A percentile compares a stretch with the other conserved stretches of the same genome.
phyloP scores from a whole-genome alignment of 805 yeast species.

The Metschnikowia noctiluminum region DNA sequence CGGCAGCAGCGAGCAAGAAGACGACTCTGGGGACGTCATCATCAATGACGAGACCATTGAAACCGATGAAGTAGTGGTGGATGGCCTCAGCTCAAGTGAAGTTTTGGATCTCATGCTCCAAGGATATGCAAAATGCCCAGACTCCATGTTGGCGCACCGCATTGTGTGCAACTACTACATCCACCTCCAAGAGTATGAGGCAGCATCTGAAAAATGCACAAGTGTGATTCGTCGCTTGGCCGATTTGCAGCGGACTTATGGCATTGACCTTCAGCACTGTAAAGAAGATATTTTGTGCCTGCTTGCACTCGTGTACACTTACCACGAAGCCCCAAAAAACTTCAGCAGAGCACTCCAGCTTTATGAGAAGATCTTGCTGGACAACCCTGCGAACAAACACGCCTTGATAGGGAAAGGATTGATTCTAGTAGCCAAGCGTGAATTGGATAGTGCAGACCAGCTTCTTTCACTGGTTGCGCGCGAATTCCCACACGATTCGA shows the following conservation, averaged over 20 bases:
- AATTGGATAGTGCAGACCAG: conserved; percentile 50
- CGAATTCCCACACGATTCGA: conserved; percentile 48
- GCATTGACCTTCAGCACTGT: conserved; percentile 48
- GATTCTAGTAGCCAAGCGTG: conserved; percentile 64
- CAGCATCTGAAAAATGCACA: conserved; percentile 58
- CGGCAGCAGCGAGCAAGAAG: neutral
- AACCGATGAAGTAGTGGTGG: conserved; percentile 7
- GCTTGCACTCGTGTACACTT: conserved; percentile 74
- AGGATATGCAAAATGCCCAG: conserved; percentile 40
- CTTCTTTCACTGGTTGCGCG: conserved; percentile 51
- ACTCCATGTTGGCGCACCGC: conserved; percentile 59
- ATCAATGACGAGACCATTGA: conserved; percentile 11
- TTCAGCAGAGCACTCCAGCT: conserved; percentile 68
- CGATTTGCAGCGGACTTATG: conserved; percentile 42
- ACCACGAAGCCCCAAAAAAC: conserved; percentile 88
- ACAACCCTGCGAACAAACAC: conserved; percentile 40
- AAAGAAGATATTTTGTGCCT: conserved; percentile 58
- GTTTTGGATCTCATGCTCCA: conserved; percentile 48
- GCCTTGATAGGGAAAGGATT: conserved; percentile 83
- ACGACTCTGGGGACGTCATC: conserved; percentile 10
- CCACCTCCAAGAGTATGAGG: conserved; percentile 58
- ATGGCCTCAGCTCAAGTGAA: conserved; percentile 43
- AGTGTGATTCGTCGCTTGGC: conserved; percentile 57
- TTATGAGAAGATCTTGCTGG: conserved; percentile 57
- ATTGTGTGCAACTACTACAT: conserved; percentile 60